Base-by-base conservation (phyloP, 352 stramenopile species). In the Globisporangium spiculum region DNA sequence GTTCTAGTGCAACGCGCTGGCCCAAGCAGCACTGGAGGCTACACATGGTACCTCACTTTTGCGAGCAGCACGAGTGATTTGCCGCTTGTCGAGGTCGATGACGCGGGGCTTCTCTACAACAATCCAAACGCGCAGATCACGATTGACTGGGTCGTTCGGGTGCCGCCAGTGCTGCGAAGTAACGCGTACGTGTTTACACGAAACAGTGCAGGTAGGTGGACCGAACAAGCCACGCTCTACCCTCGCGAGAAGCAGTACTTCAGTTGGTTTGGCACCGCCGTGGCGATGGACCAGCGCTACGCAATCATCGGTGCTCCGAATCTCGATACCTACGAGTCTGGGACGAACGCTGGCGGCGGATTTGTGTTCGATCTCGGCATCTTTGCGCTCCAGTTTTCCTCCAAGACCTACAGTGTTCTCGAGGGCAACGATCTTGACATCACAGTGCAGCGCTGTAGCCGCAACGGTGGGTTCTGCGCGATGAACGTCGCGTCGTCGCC, bases 281-380 rank as follows among this genome's bases (percentile, higher is more conserved):
- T 98, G 4, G 87, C 91, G 4, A 65, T 99, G 30, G 68, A 96
- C 54, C 79, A 93, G 27, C 84, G 86, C 14, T 89, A 83, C 14
- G 96, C 92, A 4, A 82, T 97, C n/a, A 75, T 98, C 18, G 96
- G 96, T 38, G 86, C 93, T 2, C 89, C 93, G 1, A 98, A 99
- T 63, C 75, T 97, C 22, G 96, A 99, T 70, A 94, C 88, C 1
- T 86, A 95, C 30, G 87, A 94, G 38, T 86, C 92, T 20, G 83
- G 86, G 12, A 85, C 89, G 62, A 99, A 99, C 71, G 89, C 92
- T 20, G 97, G 97, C 18, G 92, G 93, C n/a, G 96, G 83, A 0
- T 91, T 97, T 54, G 81, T 98, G 16, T 98, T 94, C 62, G 93
- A 98, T 60, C 71, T 98, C 20, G 83, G 84, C 7, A 95, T 98